Percentiles rank a stretch among this genome's conserved stretches.
These are phyloP conservation scores for Teratosphaeria epicoccoides DNA, from an alignment of 2,329 filamentous ascomycete species.

Conservation along the genomic window DNA sequence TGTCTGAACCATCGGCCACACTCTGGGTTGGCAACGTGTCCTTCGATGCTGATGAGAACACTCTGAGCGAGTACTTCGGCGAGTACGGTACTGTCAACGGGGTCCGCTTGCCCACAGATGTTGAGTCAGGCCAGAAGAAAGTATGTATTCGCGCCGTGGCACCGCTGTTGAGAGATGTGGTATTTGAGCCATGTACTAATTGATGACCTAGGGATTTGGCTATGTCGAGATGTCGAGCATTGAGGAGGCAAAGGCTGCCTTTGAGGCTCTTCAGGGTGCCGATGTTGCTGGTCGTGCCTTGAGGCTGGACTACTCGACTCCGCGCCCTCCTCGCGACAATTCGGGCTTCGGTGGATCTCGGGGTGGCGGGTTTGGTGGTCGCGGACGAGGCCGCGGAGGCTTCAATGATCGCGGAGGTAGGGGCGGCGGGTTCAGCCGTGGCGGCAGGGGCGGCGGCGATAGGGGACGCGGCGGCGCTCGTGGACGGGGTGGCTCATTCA, in stretches of 20 bases:
- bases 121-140: slow-evolving; percentile 74
- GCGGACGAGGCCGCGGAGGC: slow-evolving; percentile 38
- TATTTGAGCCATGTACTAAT: too few relatives aligned
- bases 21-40: slow-evolving; percentile 87
- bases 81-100: slow-evolving; percentile 61
- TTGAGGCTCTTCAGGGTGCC: slow-evolving; percentile 58
- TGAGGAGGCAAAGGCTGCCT: slow-evolving; percentile 70
- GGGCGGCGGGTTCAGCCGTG: slow-evolving; percentile 39
- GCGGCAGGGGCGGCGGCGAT: slow-evolving; percentile 43
- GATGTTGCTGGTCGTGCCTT: slow-evolving; percentile 63
- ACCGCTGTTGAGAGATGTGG: too few relatives aligned
- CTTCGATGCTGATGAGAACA: slow-evolving; percentile 70
- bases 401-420: slow-evolving; percentile 42
- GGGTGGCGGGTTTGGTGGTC: slow-evolving; percentile 34
- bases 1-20: slow-evolving; percentile 72
- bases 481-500: slow-evolving; percentile 8
- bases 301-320: slow-evolving; percentile 71
- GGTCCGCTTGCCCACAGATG: slow-evolving; percentile 80
- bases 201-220: slow-evolving; percentile 86
- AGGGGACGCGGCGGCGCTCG: slow-evolving; percentile 42
- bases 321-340: slow-evolving; percentile 45
- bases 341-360: slow-evolving; percentile 29
- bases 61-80: slow-evolving; percentile 62
- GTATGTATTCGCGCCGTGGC: too few relatives aligned
- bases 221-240: slow-evolving; percentile 76